Evolutionary conservation across 345 rosid genomes (phyloP).

Genomic region (Kernera saxatilis): DNA sequence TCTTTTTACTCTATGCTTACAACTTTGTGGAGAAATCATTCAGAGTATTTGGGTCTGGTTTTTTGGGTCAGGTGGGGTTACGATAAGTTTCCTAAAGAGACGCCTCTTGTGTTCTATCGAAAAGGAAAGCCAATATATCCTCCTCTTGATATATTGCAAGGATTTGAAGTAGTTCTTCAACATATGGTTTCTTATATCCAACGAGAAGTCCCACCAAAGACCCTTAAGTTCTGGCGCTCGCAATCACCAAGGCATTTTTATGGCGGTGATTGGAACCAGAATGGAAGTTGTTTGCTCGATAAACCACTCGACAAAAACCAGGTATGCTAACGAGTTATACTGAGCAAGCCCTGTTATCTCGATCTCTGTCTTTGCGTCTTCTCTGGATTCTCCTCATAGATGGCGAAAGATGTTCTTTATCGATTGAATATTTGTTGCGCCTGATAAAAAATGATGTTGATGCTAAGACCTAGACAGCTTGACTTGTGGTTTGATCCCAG

Average conservation of each 20-base stretch:
- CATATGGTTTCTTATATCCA: slow-evolving; percentile 65
- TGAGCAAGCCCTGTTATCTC: background rate
- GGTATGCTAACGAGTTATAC: slow-evolving; percentile 37
- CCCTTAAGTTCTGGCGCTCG: slow-evolving; percentile 84
- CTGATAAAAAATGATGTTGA: background rate
- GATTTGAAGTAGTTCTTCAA: slow-evolving; percentile 68
- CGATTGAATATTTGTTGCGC: background rate
- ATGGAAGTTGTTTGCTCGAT: slow-evolving; percentile 81
- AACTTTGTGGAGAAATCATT: slow-evolving; percentile 1
- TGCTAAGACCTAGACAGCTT: slow-evolving; percentile 65
- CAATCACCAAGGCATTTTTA: slow-evolving; percentile 91
- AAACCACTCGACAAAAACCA: slow-evolving; percentile 59
- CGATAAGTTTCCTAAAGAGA: slow-evolving; percentile 85
- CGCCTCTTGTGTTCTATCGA: slow-evolving; percentile 72
- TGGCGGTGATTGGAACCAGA: slow-evolving; percentile 95
- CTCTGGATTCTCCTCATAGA: background rate
- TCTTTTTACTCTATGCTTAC: background rate
- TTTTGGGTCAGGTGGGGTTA: slow-evolving; percentile 71
- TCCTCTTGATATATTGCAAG: slow-evolving; percentile 60
- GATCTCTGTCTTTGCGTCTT: background rate
- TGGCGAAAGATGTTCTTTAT: background rate
- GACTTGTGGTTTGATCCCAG: slow-evolving; percentile 92
- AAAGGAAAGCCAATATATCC: slow-evolving; percentile 67
- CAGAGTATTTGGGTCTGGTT: background rate
- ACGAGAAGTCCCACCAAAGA: slow-evolving; percentile 48